phyloP scores from a whole-genome alignment of 2,329 filamentous ascomycete genomes.

The Aspergillus sp. region DNA sequence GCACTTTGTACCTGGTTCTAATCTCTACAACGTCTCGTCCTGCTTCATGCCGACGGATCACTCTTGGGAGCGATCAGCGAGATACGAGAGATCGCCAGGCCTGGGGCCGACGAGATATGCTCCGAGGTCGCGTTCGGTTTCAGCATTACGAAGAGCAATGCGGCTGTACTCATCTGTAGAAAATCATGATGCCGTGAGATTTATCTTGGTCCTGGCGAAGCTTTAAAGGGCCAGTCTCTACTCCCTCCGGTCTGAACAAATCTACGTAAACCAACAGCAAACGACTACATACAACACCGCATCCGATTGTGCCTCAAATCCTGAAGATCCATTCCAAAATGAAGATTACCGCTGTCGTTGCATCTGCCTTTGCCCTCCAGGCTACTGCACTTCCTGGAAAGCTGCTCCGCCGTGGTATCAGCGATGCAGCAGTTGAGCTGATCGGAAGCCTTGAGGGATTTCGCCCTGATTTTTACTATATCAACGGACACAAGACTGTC shows the following conservation, averaged over 20 bases:
- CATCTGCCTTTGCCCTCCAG: conserved; percentile 2
- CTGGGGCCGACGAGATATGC: neutral
- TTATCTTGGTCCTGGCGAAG: too few species aligned
- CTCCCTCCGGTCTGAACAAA: neutral
- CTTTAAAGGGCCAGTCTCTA: too few species aligned
- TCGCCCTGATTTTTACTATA: conserved; percentile 2
- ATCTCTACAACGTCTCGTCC: too few species aligned
- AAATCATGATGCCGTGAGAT: too few species aligned
- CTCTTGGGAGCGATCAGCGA: neutral
- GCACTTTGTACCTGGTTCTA: too few species aligned
- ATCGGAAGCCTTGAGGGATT: conserved; percentile 3
- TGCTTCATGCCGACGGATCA: too few species aligned
- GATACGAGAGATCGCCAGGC: conserved; percentile 4
- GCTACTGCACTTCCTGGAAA: neutral
- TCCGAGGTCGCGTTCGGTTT: too few species aligned
- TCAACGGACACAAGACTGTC: conserved; percentile 7
- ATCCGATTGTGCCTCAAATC: neutral
- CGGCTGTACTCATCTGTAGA: too few species aligned
- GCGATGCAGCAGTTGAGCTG: neutral
- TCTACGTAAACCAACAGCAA: neutral
- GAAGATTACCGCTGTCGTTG: conserved; percentile 2
- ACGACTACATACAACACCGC: neutral
- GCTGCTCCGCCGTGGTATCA: conserved; percentile 2
- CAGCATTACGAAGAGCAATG: too few species aligned
- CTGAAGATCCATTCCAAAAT: neutral